Conservation (phyloP, 1,284 basidiomycete species). For the Ceratobasidium sp. region DNA sequence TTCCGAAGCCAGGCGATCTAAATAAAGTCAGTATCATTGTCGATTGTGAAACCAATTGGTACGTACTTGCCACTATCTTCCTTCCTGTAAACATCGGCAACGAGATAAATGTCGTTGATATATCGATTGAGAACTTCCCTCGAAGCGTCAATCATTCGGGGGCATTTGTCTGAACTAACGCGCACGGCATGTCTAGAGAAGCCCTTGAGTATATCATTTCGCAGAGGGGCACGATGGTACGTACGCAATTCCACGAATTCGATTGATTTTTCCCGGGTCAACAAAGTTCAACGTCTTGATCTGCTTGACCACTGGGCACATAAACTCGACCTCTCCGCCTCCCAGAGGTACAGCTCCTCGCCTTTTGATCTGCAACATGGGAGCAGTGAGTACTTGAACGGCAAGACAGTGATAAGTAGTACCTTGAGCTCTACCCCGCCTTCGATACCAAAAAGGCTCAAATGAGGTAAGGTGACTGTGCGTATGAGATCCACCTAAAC, state of each 20-base stretch:
- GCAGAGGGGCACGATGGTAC: slow-evolving; percentile 49
- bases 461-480: slow-evolving; percentile 90
- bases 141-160: slow-evolving; percentile 94
- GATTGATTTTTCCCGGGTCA: slow-evolving; percentile 87
- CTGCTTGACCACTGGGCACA: slow-evolving; percentile 91
- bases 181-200: slow-evolving; percentile 88
- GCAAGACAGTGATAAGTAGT: slow-evolving; percentile 44
- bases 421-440: slow-evolving; percentile 87
- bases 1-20: slow-evolving; percentile 94
- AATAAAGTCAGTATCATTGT: no score
- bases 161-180: slow-evolving; percentile 96
- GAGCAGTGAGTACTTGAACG: slow-evolving; percentile 35
- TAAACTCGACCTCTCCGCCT: slow-evolving; percentile 91
- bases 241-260: slow-evolving; percentile 94
- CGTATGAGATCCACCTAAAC: slow-evolving; percentile 86
- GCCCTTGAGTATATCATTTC: slow-evolving; percentile 20
- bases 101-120: slow-evolving; percentile 97
- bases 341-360: slow-evolving; percentile 91
- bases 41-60: not conserved
- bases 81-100: slow-evolving; percentile 98
- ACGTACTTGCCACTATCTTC: slow-evolving; percentile 80
- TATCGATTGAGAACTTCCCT: slow-evolving; percentile 93
- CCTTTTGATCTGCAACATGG: slow-evolving; percentile 82
- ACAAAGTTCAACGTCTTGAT: slow-evolving; percentile 92
- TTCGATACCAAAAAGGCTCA: slow-evolving; percentile 87